phyloP scores from a whole-genome alignment of 2,329 filamentous ascomycete genomes.

The Scleromitrula shiraiana region DNA sequence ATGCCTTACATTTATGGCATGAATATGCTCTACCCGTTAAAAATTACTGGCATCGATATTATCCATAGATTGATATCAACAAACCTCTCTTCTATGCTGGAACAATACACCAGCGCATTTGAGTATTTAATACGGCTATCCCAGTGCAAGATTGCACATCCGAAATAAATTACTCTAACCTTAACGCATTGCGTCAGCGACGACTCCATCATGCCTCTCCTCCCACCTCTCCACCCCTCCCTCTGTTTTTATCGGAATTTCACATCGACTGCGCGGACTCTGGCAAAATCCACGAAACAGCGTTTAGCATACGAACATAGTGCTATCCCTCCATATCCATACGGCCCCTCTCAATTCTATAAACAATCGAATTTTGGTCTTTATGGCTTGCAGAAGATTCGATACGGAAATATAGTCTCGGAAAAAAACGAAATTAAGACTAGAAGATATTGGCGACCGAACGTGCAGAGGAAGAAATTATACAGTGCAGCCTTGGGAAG shows the following conservation, averaged over 20 bases:
- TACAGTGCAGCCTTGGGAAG: conserved; percentile 55
- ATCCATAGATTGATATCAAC: too few species aligned
- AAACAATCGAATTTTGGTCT: conserved; percentile 74
- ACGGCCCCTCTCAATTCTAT: conserved; percentile 61
- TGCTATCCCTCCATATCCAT: conserved; percentile 56
- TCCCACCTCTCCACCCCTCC: conserved; percentile 19
- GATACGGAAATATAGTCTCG: conserved; percentile 71
- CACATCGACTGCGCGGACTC: conserved; percentile 22
- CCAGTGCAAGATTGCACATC: too few species aligned
- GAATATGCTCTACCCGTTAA: too few species aligned
- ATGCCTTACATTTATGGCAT: too few species aligned
- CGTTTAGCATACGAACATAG: conserved; percentile 29
- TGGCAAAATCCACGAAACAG: conserved; percentile 31
- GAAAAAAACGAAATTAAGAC: conserved; percentile 61
- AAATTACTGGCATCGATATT: too few species aligned
- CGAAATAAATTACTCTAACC: too few species aligned
- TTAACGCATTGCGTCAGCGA: background rate
- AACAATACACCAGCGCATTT: too few species aligned
- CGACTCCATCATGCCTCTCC: conserved; percentile 18
- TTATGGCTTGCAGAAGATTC: conserved; percentile 62
- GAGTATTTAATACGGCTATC: too few species aligned
- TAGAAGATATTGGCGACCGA: conserved; percentile 66
- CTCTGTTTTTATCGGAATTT: conserved; percentile 29
- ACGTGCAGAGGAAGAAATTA: conserved; percentile 55
- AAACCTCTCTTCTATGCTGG: too few species aligned